These are phyloP conservation scores for Leptosphaerulina australis DNA, from an alignment of 2,329 filamentous ascomycete genomes.

Conservation along the genomic window DNA sequence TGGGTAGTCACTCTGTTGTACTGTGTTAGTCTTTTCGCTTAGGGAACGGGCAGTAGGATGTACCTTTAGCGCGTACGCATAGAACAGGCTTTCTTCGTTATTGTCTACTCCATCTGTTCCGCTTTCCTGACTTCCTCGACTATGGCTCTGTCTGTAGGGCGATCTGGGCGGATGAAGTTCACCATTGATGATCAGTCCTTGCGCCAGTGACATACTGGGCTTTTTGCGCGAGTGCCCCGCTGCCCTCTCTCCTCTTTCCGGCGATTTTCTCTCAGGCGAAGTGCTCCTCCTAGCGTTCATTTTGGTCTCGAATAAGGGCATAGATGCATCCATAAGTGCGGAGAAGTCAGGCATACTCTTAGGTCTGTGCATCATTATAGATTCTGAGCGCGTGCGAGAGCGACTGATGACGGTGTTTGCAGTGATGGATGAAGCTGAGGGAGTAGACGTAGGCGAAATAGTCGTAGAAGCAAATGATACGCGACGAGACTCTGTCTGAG, in stretches of 20 bases:
- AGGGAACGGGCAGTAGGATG: constrained; percentile 3
- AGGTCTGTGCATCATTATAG: constrained; percentile 24
- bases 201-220: constrained; percentile 43
- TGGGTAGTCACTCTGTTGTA: constrained; percentile 36
- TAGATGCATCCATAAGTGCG: constrained; percentile 38
- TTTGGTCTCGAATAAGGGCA: constrained; percentile 32
- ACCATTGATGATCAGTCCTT: constrained; percentile 45
- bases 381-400: constrained; percentile 10
- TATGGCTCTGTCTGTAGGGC: constrained; percentile 22
- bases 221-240: constrained; percentile 35
- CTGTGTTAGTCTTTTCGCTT: constrained; percentile 16
- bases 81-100: constrained; percentile 36
- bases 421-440: neutral
- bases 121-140: constrained; percentile 12
- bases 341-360: constrained; percentile 47
- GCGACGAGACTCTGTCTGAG: constrained; percentile 11
- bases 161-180: constrained; percentile 32
- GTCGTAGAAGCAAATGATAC: constrained; percentile 19
- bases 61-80: constrained; percentile 47
- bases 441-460: neutral
- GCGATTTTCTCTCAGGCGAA: constrained; percentile 33
- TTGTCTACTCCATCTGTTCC: constrained; percentile 10
- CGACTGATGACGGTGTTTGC: constrained; percentile 8
- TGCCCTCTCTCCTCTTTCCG: constrained; percentile 21
- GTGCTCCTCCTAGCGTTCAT: constrained; percentile 29